Conservation (phyloP, 148 eudicot genomes). For the Heliosperma pusillum region DNA sequence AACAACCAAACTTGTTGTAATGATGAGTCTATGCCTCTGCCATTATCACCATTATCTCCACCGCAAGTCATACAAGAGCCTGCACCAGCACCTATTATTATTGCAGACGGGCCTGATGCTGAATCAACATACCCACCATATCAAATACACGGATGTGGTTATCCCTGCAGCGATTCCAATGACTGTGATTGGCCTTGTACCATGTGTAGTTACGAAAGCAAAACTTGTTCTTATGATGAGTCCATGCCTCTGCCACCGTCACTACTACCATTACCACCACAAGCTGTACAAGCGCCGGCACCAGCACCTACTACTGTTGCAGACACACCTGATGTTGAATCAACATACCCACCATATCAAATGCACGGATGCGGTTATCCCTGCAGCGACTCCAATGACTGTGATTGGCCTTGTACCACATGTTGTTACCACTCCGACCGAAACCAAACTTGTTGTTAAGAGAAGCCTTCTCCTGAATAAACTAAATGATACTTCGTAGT, state of each 20-base stretch:
- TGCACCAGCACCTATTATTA: conserved; percentile 11
- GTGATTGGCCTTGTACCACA: conserved; percentile 16
- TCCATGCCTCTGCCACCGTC: conserved; percentile 1
- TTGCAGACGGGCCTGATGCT: background rate
- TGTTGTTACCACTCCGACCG: conserved; percentile 8
- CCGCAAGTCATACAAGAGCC: background rate
- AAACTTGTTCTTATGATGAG: conserved; percentile 22
- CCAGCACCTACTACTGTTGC: background rate
- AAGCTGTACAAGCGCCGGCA: too few species aligned
- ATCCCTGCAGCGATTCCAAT: conserved; percentile 18
- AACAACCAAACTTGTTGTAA: conserved; percentile 19
- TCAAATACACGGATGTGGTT: conserved; percentile 18
- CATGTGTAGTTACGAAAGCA: conserved; percentile 6
- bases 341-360: conserved; percentile 18
- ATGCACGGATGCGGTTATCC: conserved; percentile 16
- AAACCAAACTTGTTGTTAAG: conserved; percentile 20
- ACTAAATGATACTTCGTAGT: background rate
- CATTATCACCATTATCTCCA: conserved; percentile 20
- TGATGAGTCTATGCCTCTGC: background rate
- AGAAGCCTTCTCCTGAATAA: conserved; percentile 10
- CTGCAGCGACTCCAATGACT: conserved; percentile 21
- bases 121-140: conserved; percentile 13
- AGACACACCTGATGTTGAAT: background rate
- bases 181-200: conserved; percentile 23
- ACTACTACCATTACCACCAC: too few species aligned